Percentiles rank a stretch among this genome's conserved stretches.
phyloP scores from a whole-genome alignment of 2,329 filamentous ascomycete genomes.

The Fusarium penzigii region DNA sequence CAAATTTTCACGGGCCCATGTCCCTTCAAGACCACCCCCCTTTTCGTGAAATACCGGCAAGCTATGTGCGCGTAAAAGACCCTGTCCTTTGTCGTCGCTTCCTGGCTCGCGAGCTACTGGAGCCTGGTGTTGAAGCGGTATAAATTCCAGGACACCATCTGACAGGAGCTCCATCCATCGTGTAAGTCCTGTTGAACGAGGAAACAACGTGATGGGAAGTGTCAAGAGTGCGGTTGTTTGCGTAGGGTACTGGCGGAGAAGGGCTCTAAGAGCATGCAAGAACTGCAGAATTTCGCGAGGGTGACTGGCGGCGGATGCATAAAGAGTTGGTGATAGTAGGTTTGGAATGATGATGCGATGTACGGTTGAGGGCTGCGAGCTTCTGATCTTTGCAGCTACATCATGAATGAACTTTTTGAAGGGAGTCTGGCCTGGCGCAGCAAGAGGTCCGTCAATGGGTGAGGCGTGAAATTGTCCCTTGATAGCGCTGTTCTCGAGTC shows the following conservation, averaged over 20 bases:
- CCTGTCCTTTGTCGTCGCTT: conserved; percentile 76
- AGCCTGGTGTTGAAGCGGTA: conserved; percentile 62
- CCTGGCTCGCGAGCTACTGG: conserved; percentile 52
- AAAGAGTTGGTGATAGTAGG: conserved; percentile 83
- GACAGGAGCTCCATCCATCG: conserved; percentile 83
- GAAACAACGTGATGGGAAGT: conserved; percentile 77
- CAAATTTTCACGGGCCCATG: conserved; percentile 77
- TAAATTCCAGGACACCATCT: conserved; percentile 85
- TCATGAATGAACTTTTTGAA: conserved; percentile 66
- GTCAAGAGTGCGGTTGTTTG: conserved; percentile 74
- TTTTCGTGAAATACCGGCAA: conserved; percentile 86
- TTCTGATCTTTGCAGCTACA: conserved; percentile 56
- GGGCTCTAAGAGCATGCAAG: conserved; percentile 72
- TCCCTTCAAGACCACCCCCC: conserved; percentile 72
- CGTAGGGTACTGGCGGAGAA: conserved; percentile 68
- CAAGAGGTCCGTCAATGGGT: conserved; percentile 40
- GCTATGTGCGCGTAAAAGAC: conserved; percentile 79
- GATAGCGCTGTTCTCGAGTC: conserved; percentile 52
- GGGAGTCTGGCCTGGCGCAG: conserved; percentile 24
- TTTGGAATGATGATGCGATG: conserved; percentile 86
- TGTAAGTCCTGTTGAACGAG: conserved; percentile 72
- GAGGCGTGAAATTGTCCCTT: conserved; percentile 53
- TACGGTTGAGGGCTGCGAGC: conserved; percentile 59
- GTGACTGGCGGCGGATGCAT: conserved; percentile 67
- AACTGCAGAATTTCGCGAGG: conserved; percentile 78